Base-by-base conservation (phyloP, 2,329 filamentous ascomycete genomes). In the Aspergillus sp. region DNA sequence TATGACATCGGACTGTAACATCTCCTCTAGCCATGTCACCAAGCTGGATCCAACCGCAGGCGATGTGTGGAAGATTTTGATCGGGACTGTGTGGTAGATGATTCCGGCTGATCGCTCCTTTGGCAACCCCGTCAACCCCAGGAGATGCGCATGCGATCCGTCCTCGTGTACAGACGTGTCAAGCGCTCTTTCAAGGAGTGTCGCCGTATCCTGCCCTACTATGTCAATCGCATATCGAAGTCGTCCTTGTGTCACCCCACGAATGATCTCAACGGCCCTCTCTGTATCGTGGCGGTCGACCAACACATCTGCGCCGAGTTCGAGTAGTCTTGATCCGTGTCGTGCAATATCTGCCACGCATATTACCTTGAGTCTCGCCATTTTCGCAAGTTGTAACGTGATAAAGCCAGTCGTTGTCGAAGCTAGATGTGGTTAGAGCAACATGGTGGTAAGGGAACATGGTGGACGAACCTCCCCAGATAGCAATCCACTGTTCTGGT, bases 31-130 rank as follows among this genome's bases (percentile, higher is more conserved):
- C 88, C 88, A 91, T 1, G 73, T 65, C 11, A 83, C 83, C 49
- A 90, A 65, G 0, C 76, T 76, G 56, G 84, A 80, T 0, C 88
- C 88, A 0, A 90, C 75, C 1, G 76, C 75, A 0, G 83, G 80
- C 0, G 85, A 78, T 52, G 87, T 83, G 63, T 92, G 88, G 62
- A 89, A 91, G 3, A 89, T 63, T 68, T 91, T 91, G 55, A 92
- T 88, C 0, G 88, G 88, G 0, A 91, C 84, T 0, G 77, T 82
- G 62, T 90, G 87, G 51, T 84, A 79, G 5, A 74, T 65, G 0
- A 84, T 74, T 0, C 77, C 77, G 0, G 69, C 49, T 0, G 69
- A 67, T 1, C 70, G 68, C 3, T 72, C 73, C 62, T 88, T 89
- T 0, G 88, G 88, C 3, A 89, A 58, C 0, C 87, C 87, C 0